Evolutionary conservation across 352 stramenopile species (phyloP), one percentile per base, ranked within the genome.

Genomic region (Globisporangium nunn): DNA sequence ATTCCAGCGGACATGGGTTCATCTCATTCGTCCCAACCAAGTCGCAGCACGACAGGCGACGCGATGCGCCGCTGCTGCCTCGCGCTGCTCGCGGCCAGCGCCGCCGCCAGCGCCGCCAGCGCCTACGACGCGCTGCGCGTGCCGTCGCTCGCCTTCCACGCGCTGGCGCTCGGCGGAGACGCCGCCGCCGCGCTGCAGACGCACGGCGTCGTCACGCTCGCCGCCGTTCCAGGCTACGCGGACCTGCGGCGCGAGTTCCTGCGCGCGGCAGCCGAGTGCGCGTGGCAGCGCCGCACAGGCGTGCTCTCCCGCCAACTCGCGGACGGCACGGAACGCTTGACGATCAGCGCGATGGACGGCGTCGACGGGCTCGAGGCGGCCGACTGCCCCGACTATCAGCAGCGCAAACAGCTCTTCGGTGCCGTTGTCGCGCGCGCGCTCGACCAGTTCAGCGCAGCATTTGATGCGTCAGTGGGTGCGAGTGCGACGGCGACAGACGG

Each of bases 241-340:
- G 23, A 30, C 14, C 46, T 56, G 14, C 56, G 61, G 10, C 39
- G 33, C 30, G 50, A 44, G 6, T 67, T 63, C 40, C 33, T 67
- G 30, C 30, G 18, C 3, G 30, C 50, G 0, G 61, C 61, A 6
- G 51, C 56, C 2, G 56, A 43, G 29, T 67, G 56, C 46, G 56
- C 43, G 30, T 54, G 40, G 45, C 43, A 52, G 8, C 28, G 12
- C 4, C 51, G 49, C 15, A 7, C 56, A 6, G 61, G 56, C 18
- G 35, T 63, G 10, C 56, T 67, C 28, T 52, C 45, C 30, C 50
- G 51, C 2, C 40, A 47, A 44, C 59, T 67, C 29, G 50, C 55
- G 18, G 61, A 67, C 44, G 61, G 61, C 50, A 67, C 61, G 29
- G 40, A 63, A 56, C 61, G 61, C 6, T 54, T 60, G 31, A 67